Base-by-base conservation (phyloP, 805 yeast genomes). In the Kluyveromyces nonfermentans region DNA sequence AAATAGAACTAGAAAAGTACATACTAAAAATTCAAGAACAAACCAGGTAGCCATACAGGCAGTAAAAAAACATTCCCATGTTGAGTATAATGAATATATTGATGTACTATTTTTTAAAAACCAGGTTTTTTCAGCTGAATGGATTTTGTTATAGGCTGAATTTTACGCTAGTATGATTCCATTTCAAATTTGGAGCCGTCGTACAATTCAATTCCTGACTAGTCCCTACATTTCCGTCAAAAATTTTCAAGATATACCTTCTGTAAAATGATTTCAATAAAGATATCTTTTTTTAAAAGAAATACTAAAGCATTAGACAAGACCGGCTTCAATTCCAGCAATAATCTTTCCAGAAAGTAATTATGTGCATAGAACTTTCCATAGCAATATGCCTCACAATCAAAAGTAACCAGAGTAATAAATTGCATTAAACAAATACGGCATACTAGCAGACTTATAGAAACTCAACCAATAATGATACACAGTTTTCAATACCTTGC, bases 11-110 rank as follows among this genome's bases (percentile, higher is more conserved):
- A 77, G 50, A 83, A 69, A 56, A 82, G 79, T 0, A 87, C 84
- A 56, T 82, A 87, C 59, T 83, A 90, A 46, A 78, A 69, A 37
- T 90, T 90, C 90, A 90, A 84, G 50, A 82, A 76, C n/a, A 80
- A 47, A 40, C 86, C 85, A 1, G 84, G 77, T 19, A 77, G 64
- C 53, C 80, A 64, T 12, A 78, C 80, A 2, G 85, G 82, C 2
- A 85, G 85, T 56, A 77, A 78, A 50, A 69, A 50, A 79, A 77
- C 57, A 79, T 80, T 50, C 77, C 70, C 48, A 77, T 60, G 59
- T 75, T 74, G 47, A 71, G 54, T 14, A 62, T 44, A 22, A 83
- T 63, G 40, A 81, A 74, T 25, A n/a, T n/a, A 44, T 67, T 59
- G 50, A 74, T 51, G 57, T 83, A 83, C 57, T 83, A 89, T 55